Percentiles rank a stretch among this genome's conserved stretches.
Evolutionary conservation across 805 yeast species (phyloP).

Genomic region (Debaryomyces tyrocola): DNA sequence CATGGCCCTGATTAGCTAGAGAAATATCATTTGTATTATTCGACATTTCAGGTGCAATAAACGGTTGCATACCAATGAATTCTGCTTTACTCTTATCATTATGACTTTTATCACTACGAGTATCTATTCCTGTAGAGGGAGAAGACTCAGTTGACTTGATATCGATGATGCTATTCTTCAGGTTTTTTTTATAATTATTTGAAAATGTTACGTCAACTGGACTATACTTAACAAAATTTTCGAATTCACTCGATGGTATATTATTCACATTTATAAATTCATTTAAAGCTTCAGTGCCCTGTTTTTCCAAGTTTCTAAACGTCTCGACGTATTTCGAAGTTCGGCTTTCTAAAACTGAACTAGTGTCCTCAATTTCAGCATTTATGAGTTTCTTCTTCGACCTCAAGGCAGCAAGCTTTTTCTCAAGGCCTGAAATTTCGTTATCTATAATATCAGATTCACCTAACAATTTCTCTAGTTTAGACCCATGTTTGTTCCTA

Average conservation of each 20-base stretch:
- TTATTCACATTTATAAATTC: slow-evolving; percentile 26
- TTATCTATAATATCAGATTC: slow-evolving; percentile 31
- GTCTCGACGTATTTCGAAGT: slow-evolving; percentile 45
- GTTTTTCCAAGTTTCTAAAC: slow-evolving; percentile 36
- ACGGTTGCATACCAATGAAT: slow-evolving; percentile 16
- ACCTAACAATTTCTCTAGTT: slow-evolving; percentile 33
- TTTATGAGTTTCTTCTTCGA: slow-evolving; percentile 32
- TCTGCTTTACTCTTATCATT: background rate
- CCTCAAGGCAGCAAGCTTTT: slow-evolving; percentile 29
- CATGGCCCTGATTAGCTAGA: slow-evolving; percentile 18
- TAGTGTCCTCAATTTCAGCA: slow-evolving; percentile 44
- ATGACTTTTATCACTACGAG: background rate
- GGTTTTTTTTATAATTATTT: slow-evolving; percentile 10
- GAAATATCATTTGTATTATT: background rate
- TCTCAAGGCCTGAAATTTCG: slow-evolving; percentile 41
- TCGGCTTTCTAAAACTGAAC: slow-evolving; percentile 51
- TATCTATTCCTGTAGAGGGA: background rate
- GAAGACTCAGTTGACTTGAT: background rate
- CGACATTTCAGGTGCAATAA: slow-evolving; percentile 2
- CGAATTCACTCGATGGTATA: slow-evolving; percentile 15
- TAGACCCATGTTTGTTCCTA: slow-evolving; percentile 42
- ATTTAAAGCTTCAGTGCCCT: slow-evolving; percentile 35
- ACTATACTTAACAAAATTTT: slow-evolving; percentile 12
- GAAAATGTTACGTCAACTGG: slow-evolving; percentile 32
- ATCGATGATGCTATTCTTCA: background rate